phyloP scores from a whole-genome alignment of 2,329 filamentous ascomycete genomes.

The Graphium sp. region DNA sequence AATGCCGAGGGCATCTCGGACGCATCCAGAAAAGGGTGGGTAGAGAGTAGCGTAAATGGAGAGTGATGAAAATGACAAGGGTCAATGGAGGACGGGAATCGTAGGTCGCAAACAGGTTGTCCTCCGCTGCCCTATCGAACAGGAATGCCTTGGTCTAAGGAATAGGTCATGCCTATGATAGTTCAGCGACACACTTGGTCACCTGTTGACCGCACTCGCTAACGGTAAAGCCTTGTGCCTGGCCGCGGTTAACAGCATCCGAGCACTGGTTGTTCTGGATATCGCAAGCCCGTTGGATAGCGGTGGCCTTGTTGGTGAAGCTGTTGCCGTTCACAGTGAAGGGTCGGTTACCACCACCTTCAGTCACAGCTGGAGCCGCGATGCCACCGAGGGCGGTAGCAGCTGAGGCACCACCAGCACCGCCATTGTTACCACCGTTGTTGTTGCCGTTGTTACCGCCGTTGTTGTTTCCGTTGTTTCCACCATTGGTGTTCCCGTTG shows the following conservation, averaged over 20 bases:
- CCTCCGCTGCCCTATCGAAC: too few species aligned
- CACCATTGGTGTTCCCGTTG: constrained; percentile 5
- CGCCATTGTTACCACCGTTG: constrained; percentile 7
- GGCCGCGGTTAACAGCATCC: constrained; percentile 35
- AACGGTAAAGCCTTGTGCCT: constrained; percentile 19
- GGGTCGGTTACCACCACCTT: constrained; percentile 32
- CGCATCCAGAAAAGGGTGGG: too few species aligned
- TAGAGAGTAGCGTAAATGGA: too few species aligned
- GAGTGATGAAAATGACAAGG: too few species aligned
- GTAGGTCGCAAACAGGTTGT: too few species aligned
- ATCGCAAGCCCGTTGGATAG: constrained; percentile 42
- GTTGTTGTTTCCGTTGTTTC: constrained; percentile 4
- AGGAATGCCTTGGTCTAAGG: too few species aligned
- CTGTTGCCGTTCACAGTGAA: constrained; percentile 39
- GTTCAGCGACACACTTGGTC: constrained; percentile 19
- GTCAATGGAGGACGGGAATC: too few species aligned
- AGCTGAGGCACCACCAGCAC: constrained; percentile 11
- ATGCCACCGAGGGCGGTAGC: constrained; percentile 28
- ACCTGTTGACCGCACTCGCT: constrained; percentile 40
- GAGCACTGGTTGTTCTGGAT: constrained; percentile 46
- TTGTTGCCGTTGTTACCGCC: constrained; percentile 8
- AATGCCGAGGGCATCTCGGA: too few species aligned
- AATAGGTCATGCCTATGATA: too few species aligned
- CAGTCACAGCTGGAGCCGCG: constrained; percentile 28
- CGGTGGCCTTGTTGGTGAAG: constrained; percentile 37